These are phyloP conservation scores for Saccharomycopsis fodiens DNA, from an alignment of 805 yeast genomes.

Conservation along the genomic window DNA sequence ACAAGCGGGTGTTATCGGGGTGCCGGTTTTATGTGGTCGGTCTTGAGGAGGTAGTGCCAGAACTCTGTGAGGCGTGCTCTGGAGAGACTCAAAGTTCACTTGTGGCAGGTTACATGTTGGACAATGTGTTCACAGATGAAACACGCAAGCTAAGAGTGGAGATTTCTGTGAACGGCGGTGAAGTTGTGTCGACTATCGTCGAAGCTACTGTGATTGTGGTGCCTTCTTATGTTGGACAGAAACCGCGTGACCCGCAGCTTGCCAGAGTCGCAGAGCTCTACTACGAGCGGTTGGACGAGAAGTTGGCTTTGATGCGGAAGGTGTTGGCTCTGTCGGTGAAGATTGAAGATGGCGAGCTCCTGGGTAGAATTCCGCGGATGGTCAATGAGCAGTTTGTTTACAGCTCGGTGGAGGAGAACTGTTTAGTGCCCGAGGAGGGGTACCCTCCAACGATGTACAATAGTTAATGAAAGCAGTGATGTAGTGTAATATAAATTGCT, in stretches of 20 bases:
- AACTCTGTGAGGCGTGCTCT: not conserved
- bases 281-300: not conserved
- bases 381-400: constrained; percentile 15
- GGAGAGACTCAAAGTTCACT: not conserved
- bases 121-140: not conserved
- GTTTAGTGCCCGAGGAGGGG: not conserved
- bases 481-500: too few species aligned
- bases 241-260: not conserved
- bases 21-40: not conserved
- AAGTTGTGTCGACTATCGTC: constrained; percentile 24
- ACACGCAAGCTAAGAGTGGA: not conserved
- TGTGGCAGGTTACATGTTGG: not conserved
- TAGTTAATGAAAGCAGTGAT: too few species aligned
- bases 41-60: not conserved
- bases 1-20: not conserved
- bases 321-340: constrained; percentile 1
- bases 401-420: constrained; percentile 3
- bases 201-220: constrained; percentile 36
- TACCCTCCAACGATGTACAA: not conserved
- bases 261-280: not conserved
- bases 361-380: constrained; percentile 10
- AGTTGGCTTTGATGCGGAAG: constrained; percentile 3
- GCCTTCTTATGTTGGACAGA: constrained; percentile 16
- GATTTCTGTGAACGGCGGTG: constrained; percentile 34
- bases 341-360: constrained; percentile 1